Base-by-base conservation (phyloP, 1,284 basidiomycete genomes). In the Tilletia horrida region DNA sequence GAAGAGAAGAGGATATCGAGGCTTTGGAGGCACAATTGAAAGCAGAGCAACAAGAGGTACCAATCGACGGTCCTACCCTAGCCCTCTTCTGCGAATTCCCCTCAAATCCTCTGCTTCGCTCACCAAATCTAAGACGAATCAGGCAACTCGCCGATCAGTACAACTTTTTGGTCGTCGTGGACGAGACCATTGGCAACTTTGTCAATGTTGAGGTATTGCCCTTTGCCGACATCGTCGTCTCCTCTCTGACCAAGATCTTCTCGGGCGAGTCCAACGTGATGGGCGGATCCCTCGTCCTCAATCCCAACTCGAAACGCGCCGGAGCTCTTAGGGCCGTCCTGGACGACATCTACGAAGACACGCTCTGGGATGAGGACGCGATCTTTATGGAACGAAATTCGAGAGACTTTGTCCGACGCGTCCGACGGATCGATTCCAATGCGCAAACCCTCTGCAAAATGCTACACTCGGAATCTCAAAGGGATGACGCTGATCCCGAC, bases 381-480 rank as follows among this genome's bases (percentile, higher is more conserved):
- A 88, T 97, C 65, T 97, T 90, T 85, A 91, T 98, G 89, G 95
- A 98, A 82, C 90, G 95, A 74, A 98, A 98, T 83, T 96, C 93
- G 23, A 91, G 95, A 64, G 89, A 97, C 83, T 97, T 97, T 84
- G 85, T 86, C 63, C 84, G 84, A 9, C 90, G 95, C 66, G 87
- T 94, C 72, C 85, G 85, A 67, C 82, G 85, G 66, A 92, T 97
- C 82, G 92, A 98, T 82, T 82, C 83, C 64, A 97, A 96, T 81
- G 86, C 95, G 1, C 88, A 91, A 79, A 87, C 87, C 31, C 84
- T 96, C 61, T 94, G 92, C 77, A 88, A 90, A 66, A 88, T 89
- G 79, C 85, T 98, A n/a, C 86, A 85, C 68, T 18, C 31, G n/a
- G 72, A 76, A 43, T 66, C 59, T 18, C 63, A 67, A 21, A 55